Evolutionary conservation across 192 early-diverging fungal species (phyloP), one percentile per base, ranked within the genome.

Genomic region (Backusella macrospora): DNA sequence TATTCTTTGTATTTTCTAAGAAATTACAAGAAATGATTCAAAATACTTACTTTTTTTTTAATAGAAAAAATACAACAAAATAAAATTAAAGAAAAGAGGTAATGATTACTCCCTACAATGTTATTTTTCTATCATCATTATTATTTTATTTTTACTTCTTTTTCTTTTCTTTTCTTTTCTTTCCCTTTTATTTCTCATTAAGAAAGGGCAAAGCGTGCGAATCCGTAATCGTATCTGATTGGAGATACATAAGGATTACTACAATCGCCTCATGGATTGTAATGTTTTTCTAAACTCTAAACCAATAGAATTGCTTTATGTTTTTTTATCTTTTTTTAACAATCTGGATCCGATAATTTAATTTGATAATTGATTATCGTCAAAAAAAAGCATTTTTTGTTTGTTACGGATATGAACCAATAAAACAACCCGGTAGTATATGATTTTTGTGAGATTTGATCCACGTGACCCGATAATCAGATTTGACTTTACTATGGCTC

Each of bases 311-410:
- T 14, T 13, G 0, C 8, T 23, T 0, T 55, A 12, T 26, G 18
- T 23, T 55, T 49, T 59, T 59, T 59, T 59, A 59, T 59, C 52
- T 59, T 59, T 59, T 34, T 59, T 59, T 23, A 59, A 26, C 52
- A 59, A 59, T 59, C 52, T 59, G 52, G 2, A 55, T 21, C 49
- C 21, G 21, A 23, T 15, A 55, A 55, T 55, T 55, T 55, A 55
- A 55, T 55, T 55, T 55, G 49, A 26, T 55, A 21, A 12, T 7
- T 23, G 21, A 55, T 26, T 55, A 55, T 55, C 49, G 48, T 21
- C 48, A 52, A 49, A 47, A 47, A 49, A 49, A n/a, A 0, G 5
- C 18, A 18, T 49, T 49, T 49, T 18, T 52, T 23, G 49, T 55
- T 55, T 55, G 49, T 55, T 0, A 21, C 18, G 6, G 18, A n/a